phyloP scores from a whole-genome alignment of 169 alveolate genomes.

The Cryptosporidium canis region DNA sequence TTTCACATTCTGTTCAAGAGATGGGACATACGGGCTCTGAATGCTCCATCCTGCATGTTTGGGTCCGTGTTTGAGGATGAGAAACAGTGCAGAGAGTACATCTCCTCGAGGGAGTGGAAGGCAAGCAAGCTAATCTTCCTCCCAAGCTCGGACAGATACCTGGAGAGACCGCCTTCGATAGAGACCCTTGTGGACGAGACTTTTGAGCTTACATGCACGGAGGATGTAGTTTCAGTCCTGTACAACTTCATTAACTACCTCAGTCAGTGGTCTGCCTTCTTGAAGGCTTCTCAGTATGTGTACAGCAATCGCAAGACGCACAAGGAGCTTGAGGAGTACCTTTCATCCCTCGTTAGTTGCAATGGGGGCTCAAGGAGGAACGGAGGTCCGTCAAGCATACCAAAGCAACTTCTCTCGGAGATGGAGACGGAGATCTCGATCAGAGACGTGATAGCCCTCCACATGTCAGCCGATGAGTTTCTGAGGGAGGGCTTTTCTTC shows the following conservation, averaged over 20 bases:
- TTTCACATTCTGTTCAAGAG: conserved; percentile 75
- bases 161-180: background rate
- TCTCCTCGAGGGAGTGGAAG: conserved; percentile 59
- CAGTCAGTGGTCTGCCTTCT: conserved; percentile 52
- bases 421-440: conserved; percentile 36
- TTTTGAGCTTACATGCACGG: conserved; percentile 22
- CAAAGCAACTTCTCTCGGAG: background rate
- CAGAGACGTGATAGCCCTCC: conserved; percentile 34
- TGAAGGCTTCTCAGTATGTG: conserved; percentile 41
- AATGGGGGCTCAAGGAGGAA: background rate
- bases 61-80: background rate
- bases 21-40: conserved; percentile 77
- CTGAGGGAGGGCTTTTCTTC: conserved; percentile 9
- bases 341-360: background rate
- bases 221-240: conserved; percentile 7
- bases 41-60: conserved; percentile 34
- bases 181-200: background rate
- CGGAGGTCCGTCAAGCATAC: conserved; percentile 16
- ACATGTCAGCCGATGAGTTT: conserved; percentile 57
- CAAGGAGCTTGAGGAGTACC: background rate
- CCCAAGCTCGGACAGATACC: conserved; percentile 22
- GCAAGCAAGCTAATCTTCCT: conserved; percentile 30
- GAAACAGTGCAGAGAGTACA: background rate
- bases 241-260: conserved; percentile 52
- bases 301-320: conserved; percentile 30